Evolutionary conservation across 2,329 filamentous ascomycete species (phyloP).

Genomic region (Aspergillus texensis): DNA sequence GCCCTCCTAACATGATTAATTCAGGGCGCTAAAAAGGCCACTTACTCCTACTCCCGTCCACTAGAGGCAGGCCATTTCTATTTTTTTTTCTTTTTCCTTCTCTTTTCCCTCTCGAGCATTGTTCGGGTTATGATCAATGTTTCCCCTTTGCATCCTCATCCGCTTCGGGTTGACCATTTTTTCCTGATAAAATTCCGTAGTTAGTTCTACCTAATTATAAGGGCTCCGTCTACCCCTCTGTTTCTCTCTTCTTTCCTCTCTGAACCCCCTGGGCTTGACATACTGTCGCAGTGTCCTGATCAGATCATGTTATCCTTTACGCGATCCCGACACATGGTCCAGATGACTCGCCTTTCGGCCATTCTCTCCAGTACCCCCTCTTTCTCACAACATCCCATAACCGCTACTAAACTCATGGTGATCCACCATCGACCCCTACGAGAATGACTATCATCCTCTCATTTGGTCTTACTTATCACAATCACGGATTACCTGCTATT

Average conservation of each 20-base stretch:
- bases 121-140: conserved; percentile 1
- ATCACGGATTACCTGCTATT: not conserved
- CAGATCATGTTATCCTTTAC: conserved; percentile 7
- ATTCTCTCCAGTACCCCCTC: conserved; percentile 3
- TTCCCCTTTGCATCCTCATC: conserved; percentile 1
- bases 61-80: not conserved
- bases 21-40: not conserved
- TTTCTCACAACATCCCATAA: conserved; percentile 5
- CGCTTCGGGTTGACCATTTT: conserved; percentile 5
- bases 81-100: not conserved
- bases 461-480: not conserved
- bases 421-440: not conserved
- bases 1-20: conserved; percentile 10
- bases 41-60: not conserved
- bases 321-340: conserved; percentile 3
- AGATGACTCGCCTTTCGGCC: conserved; percentile 9
- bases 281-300: not conserved
- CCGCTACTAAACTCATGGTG: conserved; percentile 1
- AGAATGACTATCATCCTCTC: not conserved
- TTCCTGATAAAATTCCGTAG: not conserved
- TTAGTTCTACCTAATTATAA: conserved; percentile 7
- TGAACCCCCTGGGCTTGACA: not conserved
- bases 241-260: not conserved
- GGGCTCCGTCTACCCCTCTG: conserved; percentile 12
- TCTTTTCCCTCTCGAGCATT: not conserved